Percentiles rank a stretch among this genome's conserved stretches.
phyloP scores from a whole-genome alignment of 176 grass and related monocot genomes.

The Ampelocalamus luodianensis region DNA sequence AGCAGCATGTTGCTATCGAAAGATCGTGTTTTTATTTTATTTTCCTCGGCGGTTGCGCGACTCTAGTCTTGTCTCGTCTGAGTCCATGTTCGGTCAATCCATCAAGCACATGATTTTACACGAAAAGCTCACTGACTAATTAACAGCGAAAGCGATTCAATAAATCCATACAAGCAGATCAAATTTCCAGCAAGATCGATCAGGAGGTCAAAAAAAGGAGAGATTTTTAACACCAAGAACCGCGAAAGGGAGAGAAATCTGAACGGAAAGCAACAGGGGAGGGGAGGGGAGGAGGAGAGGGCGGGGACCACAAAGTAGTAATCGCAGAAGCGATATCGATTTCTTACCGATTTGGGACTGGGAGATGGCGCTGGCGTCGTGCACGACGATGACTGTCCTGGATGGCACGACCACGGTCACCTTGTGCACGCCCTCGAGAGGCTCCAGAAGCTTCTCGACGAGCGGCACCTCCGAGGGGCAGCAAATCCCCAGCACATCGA shows the following conservation, averaged over 20 bases:
- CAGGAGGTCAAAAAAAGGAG: background rate
- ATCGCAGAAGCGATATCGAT: background rate
- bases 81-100: background rate
- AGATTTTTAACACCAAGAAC: background rate
- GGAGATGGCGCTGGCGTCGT: conserved; percentile 62
- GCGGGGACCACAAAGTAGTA: background rate
- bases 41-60: background rate
- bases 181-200: background rate
- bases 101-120: background rate
- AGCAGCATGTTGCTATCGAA: background rate
- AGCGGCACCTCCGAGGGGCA: conserved; percentile 89
- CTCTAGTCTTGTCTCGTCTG: background rate
- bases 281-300: no score
- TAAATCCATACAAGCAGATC: background rate
- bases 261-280: background rate
- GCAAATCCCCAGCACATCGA: conserved; percentile 95
- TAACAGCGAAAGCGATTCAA: background rate
- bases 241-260: background rate
- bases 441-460: conserved; percentile 71
- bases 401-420: conserved; percentile 90
- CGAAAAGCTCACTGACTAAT: background rate
- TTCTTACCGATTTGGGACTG: conserved; percentile 68
- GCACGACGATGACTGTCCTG: conserved; percentile 85
- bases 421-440: conserved; percentile 63
- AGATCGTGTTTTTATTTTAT: background rate